Evolutionary conservation across 345 rosid species (phyloP).

Genomic region (Corchorus olitorius): DNA sequence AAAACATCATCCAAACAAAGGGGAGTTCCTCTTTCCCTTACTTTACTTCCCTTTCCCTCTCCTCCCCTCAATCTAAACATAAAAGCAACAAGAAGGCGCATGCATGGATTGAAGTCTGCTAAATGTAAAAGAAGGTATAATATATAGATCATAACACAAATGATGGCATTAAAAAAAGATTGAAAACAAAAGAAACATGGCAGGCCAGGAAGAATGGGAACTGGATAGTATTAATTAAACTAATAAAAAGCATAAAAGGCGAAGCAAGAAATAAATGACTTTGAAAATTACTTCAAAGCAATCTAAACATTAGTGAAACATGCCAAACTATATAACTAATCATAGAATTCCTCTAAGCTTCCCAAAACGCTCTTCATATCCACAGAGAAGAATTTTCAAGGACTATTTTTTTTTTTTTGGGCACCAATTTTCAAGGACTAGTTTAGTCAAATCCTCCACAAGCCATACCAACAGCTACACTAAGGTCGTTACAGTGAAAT

Average conservation of each 20-base stretch:
- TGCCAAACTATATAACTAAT: not conserved
- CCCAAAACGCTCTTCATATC: not conserved
- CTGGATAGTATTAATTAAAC: not conserved
- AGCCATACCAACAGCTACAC: not conserved
- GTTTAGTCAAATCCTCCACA: not conserved
- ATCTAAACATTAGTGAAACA: not conserved
- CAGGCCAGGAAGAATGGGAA: conserved; percentile 2
- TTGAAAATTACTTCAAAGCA: not conserved
- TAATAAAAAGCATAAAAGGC: not conserved
- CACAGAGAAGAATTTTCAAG: conserved; percentile 8
- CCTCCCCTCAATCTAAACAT: too few species aligned
- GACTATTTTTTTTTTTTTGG: too few species aligned
- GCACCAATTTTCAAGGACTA: not conserved
- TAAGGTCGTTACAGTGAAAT: not conserved
- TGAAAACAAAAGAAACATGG: not conserved
- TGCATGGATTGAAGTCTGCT: not conserved
- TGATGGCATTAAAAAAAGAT: not conserved
- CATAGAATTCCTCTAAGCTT: not conserved
- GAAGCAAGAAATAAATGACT: not conserved
- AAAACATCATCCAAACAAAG: too few species aligned
- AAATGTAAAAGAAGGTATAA: not conserved
- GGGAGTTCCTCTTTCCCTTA: too few species aligned
- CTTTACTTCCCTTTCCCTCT: too few species aligned
- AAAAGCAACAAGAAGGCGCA: not conserved
- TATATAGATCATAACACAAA: not conserved